Evolutionary conservation across 1,284 basidiomycete species (phyloP), one percentile per base, ranked within the genome.

Genomic region (Pseudozyma hubeiensis): DNA sequence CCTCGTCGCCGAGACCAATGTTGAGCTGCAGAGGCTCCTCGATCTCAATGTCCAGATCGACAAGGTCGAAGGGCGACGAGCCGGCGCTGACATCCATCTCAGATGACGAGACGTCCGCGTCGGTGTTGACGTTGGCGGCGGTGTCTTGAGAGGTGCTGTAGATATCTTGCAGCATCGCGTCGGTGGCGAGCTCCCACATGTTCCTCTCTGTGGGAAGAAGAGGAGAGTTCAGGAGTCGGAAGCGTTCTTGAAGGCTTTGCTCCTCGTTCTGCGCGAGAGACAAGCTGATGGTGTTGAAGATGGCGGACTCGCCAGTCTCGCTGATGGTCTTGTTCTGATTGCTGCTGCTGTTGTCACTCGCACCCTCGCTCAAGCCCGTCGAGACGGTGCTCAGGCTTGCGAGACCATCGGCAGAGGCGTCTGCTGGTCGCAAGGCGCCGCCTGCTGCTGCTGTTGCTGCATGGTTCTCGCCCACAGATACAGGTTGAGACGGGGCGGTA

Each of bases 11-110:
- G 9, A 59, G 59, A 9, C 64, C 64, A 48, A 67, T 60, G 45
- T 57, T 51, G 45, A 73, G 53, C 40, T 74, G 65, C n/a, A 62
- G 33, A 1, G 71, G 71, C 66, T 74, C 63, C 41, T 74, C 71
- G 45, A 74, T 69, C 63, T 74, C 71, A 41, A 74, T 74, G 41
- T 74, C 71, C 37, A 74, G 53, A 30, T 74, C 71, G 49, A 74
- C 66, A 1, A 74, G 59, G 52, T 74, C 71, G 24, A 74, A 74
- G 6, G 71, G 66, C 50, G 70, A 64, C n/a, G 70, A 67, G 51
- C 62, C 58, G n/a, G 57, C 54, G 37, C 66, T 69, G 19, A 35
- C 47, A 19, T 63, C 61, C 24, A 40, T 14, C 40, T 59, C 47
- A 8, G 64, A 52, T 17, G 56, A 50, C 48, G 56, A 48, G 4